A percentile compares a stretch with the other conserved stretches of the same genome.
Evolutionary conservation across 345 rosid genomes (phyloP).

Genomic region (Melaleuca alternifolia): DNA sequence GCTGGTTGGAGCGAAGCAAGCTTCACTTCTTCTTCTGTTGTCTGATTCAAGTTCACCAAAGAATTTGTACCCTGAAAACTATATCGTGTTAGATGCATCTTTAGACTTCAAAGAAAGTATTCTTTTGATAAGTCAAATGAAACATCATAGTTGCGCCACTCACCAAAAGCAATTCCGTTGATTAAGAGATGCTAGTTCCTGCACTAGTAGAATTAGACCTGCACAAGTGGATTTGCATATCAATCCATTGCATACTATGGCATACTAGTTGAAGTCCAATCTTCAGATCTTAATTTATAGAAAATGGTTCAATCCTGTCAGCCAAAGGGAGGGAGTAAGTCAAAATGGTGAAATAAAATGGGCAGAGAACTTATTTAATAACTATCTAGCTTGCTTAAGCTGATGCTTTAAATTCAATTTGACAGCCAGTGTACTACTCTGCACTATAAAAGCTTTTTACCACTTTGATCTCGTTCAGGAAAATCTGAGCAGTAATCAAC

Average conservation of each 20-base stretch:
- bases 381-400: background rate
- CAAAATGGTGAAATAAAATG: background rate
- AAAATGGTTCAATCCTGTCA: background rate
- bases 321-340: accelerated
- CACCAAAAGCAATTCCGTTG: conserved; percentile 41
- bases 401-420: background rate
- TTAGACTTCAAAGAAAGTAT: too few species aligned
- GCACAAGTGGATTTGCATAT: background rate
- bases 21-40: conserved; percentile 1
- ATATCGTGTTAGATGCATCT: too few species aligned
- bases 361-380: background rate
- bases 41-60: conserved; percentile 18
- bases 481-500: background rate
- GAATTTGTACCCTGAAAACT: conserved; percentile 33
- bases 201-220: conserved; percentile 39
- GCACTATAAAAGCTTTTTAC: background rate
- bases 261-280: too few species aligned
- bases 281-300: background rate
- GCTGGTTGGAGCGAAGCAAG: background rate
- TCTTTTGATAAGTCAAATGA: too few species aligned
- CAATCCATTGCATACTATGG: too few species aligned
- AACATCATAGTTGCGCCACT: background rate
- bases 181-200: conserved; percentile 21
- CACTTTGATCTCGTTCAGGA: background rate
- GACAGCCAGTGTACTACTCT: background rate